phyloP scores from a whole-genome alignment of 352 stramenopile species.

The Globisporangium carolinianum region DNA sequence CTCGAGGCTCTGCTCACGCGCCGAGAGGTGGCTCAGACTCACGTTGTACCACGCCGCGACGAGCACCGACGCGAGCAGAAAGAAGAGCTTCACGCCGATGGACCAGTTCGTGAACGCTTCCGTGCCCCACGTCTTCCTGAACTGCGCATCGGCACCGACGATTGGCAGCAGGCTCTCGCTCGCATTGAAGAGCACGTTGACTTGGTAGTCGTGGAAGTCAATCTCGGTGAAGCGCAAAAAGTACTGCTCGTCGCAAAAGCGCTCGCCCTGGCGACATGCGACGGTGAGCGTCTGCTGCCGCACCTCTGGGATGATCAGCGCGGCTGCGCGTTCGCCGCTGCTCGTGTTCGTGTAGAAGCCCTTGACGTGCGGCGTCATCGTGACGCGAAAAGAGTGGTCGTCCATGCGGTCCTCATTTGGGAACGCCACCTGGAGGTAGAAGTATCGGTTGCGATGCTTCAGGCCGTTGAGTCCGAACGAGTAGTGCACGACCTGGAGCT shows the following conservation, averaged over 20 bases:
- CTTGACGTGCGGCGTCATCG: constrained; percentile 44
- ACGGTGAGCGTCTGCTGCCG: constrained; percentile 28
- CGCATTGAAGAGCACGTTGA: constrained; percentile 57
- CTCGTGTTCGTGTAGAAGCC: constrained; percentile 34
- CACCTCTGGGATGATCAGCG: constrained; percentile 28
- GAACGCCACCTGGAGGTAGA: constrained; percentile 48
- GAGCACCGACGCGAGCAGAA: constrained; percentile 29
- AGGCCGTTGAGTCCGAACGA: constrained; percentile 50
- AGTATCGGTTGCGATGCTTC: constrained; percentile 49
- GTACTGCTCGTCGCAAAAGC: constrained; percentile 35
- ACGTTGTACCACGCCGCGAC: constrained; percentile 38
- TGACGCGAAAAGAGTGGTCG: constrained; percentile 39
- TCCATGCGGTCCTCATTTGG: constrained; percentile 26
- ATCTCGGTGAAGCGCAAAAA: constrained; percentile 51
- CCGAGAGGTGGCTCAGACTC: constrained; percentile 31
- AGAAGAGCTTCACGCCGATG: constrained; percentile 53
- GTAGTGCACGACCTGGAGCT: constrained; percentile 40
- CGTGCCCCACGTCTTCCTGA: constrained; percentile 51
- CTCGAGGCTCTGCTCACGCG: constrained; percentile 48
- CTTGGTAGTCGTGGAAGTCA: constrained; percentile 42
- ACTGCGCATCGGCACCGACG: constrained; percentile 32
- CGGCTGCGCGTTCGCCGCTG: constrained; percentile 23
- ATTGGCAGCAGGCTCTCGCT: constrained; percentile 22
- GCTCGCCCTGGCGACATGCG: constrained; percentile 21
- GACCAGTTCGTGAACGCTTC: constrained; percentile 46